Conservation (phyloP, 176 grass and related monocot genomes). For the Eleusine indica region DNA sequence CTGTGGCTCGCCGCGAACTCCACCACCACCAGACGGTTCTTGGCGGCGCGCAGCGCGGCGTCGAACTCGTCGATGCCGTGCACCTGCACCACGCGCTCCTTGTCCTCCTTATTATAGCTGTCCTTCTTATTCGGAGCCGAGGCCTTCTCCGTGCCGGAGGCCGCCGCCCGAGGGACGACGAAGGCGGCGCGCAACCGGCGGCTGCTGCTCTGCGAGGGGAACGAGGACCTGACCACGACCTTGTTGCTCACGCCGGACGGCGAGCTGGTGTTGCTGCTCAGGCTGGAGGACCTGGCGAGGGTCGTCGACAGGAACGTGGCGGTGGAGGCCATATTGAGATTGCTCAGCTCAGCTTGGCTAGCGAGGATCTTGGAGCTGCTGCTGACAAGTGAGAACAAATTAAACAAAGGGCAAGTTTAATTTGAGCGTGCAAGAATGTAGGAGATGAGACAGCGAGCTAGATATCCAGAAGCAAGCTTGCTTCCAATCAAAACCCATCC, state of each 20-base stretch:
- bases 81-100: slow-evolving; percentile 57
- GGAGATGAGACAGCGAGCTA: not conserved
- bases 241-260: slow-evolving; percentile 22
- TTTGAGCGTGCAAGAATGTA: not conserved
- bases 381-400: too few species aligned
- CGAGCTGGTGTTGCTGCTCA: not conserved
- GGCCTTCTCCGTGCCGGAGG: slow-evolving; percentile 49
- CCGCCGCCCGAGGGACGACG: slow-evolving; percentile 2
- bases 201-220: not conserved
- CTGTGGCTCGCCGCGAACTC: slow-evolving; percentile 89
- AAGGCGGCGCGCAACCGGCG: not conserved
- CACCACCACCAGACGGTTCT: slow-evolving; percentile 90
- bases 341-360: not conserved
- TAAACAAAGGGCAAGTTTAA: too few species aligned
- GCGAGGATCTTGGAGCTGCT: not conserved
- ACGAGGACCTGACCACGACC: slow-evolving; percentile 23
- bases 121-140: not conserved
- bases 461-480: not conserved
- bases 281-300: slow-evolving; percentile 25
- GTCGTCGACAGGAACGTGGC: slow-evolving; percentile 64
- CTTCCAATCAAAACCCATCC: slow-evolving; percentile 40
- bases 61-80: slow-evolving; percentile 81
- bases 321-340: slow-evolving; percentile 44
- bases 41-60: slow-evolving; percentile 55
- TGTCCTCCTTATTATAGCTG: not conserved